Evolutionary conservation across 352 stramenopile species (phyloP), one percentile per base, ranked within the genome.

Genomic region (Pythium myriotylum): DNA sequence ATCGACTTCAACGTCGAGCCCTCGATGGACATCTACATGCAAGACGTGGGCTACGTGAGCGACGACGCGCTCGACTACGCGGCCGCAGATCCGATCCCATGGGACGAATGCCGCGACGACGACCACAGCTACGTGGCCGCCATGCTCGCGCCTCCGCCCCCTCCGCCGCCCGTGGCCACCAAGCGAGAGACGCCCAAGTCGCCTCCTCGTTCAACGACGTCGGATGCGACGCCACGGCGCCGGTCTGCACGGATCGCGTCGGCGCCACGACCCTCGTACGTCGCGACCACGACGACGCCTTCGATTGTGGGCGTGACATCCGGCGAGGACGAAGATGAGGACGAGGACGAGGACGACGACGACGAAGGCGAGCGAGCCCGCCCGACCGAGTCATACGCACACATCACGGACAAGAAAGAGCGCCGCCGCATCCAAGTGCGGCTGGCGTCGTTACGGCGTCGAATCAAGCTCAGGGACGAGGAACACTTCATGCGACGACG

Each of bases 391-490:
- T 3, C 12, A 32, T 26, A 26, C 20, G 45, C 2, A 3, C 48
- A 29, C 8, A 24, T 42, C 42, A 10, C 29, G 7, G 54, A 54
- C 43, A 62, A 54, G 54, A 54, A 41, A 26, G 54, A 62, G 14
- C 24, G 43, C 4, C 54, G 54, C 32, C 54, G 54, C 4, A 14
- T 33, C 7, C 54, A 62, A 48, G 54, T 62, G 16, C 54, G 54
- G 9, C 3, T 49, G 7, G 54, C 54, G 20, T 62, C 54, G 3
- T 41, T 8, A 6, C 54, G 43, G 16, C 43, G 54, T 20, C 54
- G 54, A 32, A 16, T 14, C 20, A 62, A 62, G 43, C 54, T 62
- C 45, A 62, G 48, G 45, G 16, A 9, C 4, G 54, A 62, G 23
- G 45, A 9, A 13, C 42, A 23, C 20, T 62, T 62, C 43, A 26